Evolutionary conservation across 2,329 filamentous ascomycete genomes (phyloP).

Genomic region (Aureobasidium melanogenum): DNA sequence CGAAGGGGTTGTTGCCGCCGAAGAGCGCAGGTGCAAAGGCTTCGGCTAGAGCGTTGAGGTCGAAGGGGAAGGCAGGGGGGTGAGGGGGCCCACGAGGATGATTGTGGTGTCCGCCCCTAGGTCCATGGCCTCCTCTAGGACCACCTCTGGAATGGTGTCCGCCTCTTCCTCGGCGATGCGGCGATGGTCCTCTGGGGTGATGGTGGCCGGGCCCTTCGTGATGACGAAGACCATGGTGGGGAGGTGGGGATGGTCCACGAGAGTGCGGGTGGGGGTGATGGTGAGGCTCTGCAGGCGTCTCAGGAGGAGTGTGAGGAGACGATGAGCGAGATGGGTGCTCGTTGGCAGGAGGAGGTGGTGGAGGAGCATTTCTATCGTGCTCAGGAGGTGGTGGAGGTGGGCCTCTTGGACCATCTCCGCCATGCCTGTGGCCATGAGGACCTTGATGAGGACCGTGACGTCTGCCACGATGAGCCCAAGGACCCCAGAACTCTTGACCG

Average conservation of each 20-base stretch:
- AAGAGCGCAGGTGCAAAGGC: constrained; percentile 24
- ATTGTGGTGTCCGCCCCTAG: constrained; percentile 14
- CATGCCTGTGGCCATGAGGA: constrained; percentile 5
- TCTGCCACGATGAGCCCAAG: constrained; percentile 20
- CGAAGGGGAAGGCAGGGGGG: constrained; percentile 12
- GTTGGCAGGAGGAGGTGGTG: constrained; percentile 16
- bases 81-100: constrained; percentile 19
- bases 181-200: too few species aligned
- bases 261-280: neutral
- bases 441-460: constrained; percentile 1
- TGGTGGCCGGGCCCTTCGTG: constrained; percentile 10
- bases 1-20: constrained; percentile 27
- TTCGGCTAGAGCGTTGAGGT: constrained; percentile 14
- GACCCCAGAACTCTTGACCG: constrained; percentile 23
- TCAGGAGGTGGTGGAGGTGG: too few species aligned
- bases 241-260: neutral
- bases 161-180: neutral
- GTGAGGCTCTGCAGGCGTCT: constrained; percentile 18
- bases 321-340: constrained; percentile 12
- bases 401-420: constrained; percentile 7
- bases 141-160: too few species aligned
- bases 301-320: constrained; percentile 18
- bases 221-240: constrained; percentile 12
- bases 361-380: neutral
- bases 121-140: neutral